Evolutionary conservation across 2,329 filamentous ascomycete genomes (phyloP).

Genomic region (Zymoseptoria pseudotritici): DNA sequence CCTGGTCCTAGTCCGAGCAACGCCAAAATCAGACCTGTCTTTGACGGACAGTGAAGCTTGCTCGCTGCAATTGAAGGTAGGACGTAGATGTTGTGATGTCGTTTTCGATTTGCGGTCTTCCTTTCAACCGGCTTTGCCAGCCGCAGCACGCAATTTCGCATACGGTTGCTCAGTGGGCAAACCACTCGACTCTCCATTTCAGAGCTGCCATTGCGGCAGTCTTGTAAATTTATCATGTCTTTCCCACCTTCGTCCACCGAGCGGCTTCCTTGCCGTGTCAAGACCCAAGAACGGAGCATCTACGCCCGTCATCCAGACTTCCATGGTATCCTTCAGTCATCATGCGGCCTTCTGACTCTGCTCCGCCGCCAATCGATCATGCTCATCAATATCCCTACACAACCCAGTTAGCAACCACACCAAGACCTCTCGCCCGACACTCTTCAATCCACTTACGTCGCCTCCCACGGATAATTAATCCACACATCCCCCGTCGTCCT

Average conservation of each 20-base stretch:
- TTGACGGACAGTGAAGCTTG: too few relatives aligned
- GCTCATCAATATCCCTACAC: conserved; percentile 74
- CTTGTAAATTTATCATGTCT: background rate
- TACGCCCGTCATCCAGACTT: too few relatives aligned
- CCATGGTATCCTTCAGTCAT: background rate
- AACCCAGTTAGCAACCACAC: background rate
- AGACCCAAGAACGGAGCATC: too few relatives aligned
- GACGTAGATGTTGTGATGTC: too few relatives aligned
- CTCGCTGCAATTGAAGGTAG: too few relatives aligned
- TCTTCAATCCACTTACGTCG: conserved; percentile 40
- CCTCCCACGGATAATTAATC: conserved; percentile 99
- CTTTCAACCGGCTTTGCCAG: too few relatives aligned
- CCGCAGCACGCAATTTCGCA: too few relatives aligned
- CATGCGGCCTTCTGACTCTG: conserved; percentile 6
- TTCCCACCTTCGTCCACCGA: background rate
- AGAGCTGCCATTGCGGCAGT: background rate
- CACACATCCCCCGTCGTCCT: conserved; percentile 87
- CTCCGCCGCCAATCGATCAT: conserved; percentile 60
- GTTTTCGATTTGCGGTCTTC: too few relatives aligned
- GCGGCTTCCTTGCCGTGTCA: background rate
- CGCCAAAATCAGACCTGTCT: too few relatives aligned
- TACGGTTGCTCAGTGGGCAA: too few relatives aligned
- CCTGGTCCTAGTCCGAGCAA: too few relatives aligned
- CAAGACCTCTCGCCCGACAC: background rate
- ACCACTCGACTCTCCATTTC: background rate